Percentiles rank a stretch among this genome's conserved stretches.
These are phyloP conservation scores for Cyclostephanos tholiformis DNA, from an alignment of 108 stramenopile species.

Conservation along the genomic window DNA sequence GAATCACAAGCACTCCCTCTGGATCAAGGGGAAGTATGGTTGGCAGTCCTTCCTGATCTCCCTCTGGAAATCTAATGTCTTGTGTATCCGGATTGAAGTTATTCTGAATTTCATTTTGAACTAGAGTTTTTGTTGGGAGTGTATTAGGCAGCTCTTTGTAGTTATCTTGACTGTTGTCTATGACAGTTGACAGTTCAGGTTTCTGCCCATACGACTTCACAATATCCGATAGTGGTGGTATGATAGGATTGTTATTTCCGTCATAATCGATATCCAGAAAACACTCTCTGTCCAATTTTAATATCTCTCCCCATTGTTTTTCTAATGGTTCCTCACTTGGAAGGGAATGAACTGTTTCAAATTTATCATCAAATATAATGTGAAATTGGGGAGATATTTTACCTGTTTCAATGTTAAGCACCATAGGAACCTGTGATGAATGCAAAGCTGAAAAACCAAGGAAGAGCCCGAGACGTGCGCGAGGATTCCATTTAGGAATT, in stretches of 20 bases:
- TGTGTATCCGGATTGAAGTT: no score
- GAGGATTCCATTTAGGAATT: conserved; percentile 21
- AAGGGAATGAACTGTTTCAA: conserved; percentile 4
- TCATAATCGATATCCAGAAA: no score
- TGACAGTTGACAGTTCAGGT: neutral
- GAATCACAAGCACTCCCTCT: no score
- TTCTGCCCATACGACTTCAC: neutral
- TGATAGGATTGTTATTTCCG: neutral
- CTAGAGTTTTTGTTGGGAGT: neutral
- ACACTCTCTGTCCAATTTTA: no score
- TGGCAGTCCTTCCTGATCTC: no score
- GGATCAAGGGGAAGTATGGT: no score
- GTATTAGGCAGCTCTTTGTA: no score
- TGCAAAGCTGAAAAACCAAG: neutral
- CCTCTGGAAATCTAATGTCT: no score
- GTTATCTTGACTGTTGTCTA: no score
- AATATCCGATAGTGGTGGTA: neutral
- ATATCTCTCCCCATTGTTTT: no score
- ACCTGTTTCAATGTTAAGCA: conserved; percentile 6
- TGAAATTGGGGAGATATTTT: conserved; percentile 11
- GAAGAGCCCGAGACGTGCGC: neutral
- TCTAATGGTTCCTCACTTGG: neutral
- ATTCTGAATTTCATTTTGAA: no score
- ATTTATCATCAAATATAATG: conserved; percentile 15
- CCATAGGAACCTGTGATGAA: neutral